Percentiles rank a stretch among this genome's conserved stretches.
These are phyloP conservation scores for Zymoseptoria brevis DNA, from an alignment of 2,329 filamentous ascomycete genomes.

Conservation along the genomic window DNA sequence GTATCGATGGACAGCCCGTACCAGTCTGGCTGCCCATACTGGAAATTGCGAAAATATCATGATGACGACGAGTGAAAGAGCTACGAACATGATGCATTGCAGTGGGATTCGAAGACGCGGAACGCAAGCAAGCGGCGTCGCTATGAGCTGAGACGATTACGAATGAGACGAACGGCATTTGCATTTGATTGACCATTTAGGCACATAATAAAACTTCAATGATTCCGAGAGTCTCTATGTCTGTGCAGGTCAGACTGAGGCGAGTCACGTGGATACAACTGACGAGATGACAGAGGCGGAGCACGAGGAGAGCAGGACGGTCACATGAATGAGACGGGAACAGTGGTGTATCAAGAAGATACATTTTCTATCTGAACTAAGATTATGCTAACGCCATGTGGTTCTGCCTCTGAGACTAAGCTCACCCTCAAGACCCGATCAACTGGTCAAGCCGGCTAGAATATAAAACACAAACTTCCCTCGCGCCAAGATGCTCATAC, in stretches of 20 bases:
- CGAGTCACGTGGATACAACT: not conserved
- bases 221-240: not conserved
- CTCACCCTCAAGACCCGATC: not conserved
- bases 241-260: not conserved
- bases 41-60: not conserved
- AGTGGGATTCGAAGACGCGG: not conserved
- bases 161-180: not conserved
- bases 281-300: not conserved
- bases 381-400: not conserved
- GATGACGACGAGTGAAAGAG: not conserved
- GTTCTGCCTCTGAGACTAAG: not conserved
- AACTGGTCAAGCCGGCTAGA: not conserved
- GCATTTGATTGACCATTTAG: not conserved
- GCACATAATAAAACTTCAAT: not conserved
- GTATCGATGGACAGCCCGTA: not conserved
- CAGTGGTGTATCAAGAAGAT: not conserved
- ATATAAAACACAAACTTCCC: not conserved
- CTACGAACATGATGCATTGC: not conserved
- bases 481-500: not conserved
- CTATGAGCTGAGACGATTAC: not conserved
- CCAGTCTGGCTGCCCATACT: not conserved
- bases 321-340: not conserved
- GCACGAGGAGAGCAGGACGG: not conserved
- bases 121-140: not conserved
- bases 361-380: not conserved